Evolutionary conservation across 257 asterid genomes (phyloP), one percentile per base, ranked within the genome.

Genomic region (Agastache rugosa): DNA sequence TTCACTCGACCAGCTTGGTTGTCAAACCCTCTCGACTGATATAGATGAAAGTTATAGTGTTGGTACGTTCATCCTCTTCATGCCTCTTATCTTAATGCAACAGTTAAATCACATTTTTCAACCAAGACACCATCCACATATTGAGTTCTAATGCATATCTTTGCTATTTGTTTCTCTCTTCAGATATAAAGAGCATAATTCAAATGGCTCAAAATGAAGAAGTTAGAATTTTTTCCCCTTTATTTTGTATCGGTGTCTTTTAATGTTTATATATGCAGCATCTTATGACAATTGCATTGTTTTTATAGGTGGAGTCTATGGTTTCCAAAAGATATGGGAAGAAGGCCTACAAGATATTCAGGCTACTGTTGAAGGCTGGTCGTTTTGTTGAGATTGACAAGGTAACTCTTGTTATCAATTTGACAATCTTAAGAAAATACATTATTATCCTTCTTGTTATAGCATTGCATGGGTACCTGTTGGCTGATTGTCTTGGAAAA

Each of bases 261-360:
- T 12, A 8, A 20, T 47, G 23, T 44, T 62, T 50, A 63, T 77
- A 35, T 29, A 55, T 72, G 62, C 41, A 31, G 70, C 71, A 42
- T 64, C 62, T 75, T 68, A 60, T 71, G 65, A 44, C 73, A 31
- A 74, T 63, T 22, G 63, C 66, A 35, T 69, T 81, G 54, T 69
- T 65, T 81, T 76, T 82, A 94, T 82, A 94, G 99, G 96, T 95
- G 79, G 98, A 95, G 73, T 87, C 98, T 69, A 81, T 89, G 82
- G 86, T 95, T 48, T 74, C 81, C 78, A 92, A 76, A 85, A 89
- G 98, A 78, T 85, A 90, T 68, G 99, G 99, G 72, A 80, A 63
- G 81, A 96, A 92, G 72, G 97, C 96, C 48, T 91, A 82, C 83
- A 84, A 92, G 85, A 89, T 92, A 72, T 95, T 90, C 87, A 89